phyloP scores from a whole-genome alignment of 1,284 basidiomycete species.

The Apiotrichum domesticum region DNA sequence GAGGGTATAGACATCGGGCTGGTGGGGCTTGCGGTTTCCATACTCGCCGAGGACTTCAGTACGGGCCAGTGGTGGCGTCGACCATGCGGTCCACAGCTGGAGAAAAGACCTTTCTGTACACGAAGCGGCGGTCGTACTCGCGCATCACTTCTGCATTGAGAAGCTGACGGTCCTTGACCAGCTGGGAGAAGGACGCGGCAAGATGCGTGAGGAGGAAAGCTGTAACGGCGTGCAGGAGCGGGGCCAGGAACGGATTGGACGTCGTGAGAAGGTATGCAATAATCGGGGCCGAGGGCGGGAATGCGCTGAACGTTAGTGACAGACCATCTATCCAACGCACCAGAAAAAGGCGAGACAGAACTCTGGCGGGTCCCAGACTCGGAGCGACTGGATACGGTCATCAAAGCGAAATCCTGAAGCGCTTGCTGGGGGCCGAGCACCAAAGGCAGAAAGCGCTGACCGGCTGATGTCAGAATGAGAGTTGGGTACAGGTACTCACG shows the following conservation, averaged over 20 bases:
- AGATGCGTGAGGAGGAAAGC: slow-evolving; percentile 35
- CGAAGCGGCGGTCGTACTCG: slow-evolving; percentile 46
- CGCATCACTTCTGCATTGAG: slow-evolving; percentile 45
- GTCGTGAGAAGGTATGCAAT: slow-evolving; percentile 33
- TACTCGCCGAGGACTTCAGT: neutral
- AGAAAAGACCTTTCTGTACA: slow-evolving; percentile 41
- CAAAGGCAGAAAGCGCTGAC: slow-evolving; percentile 28
- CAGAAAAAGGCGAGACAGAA: slow-evolving; percentile 47
- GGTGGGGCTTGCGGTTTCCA: too few relatives aligned
- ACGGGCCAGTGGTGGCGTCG: neutral
- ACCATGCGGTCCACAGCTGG: slow-evolving; percentile 31
- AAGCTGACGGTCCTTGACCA: slow-evolving; percentile 44
- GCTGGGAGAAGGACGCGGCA: slow-evolving; percentile 30
- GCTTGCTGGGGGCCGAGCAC: slow-evolving; percentile 12
- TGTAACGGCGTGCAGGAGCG: slow-evolving; percentile 28
- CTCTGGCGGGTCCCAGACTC: slow-evolving; percentile 46
- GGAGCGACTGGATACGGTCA: slow-evolving; percentile 39
- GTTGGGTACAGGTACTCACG: slow-evolving; percentile 20
- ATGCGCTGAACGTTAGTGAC: slow-evolving; percentile 23
- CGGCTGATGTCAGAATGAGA: slow-evolving; percentile 10
- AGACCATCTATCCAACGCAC: slow-evolving; percentile 21
- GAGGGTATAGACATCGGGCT: too few relatives aligned
- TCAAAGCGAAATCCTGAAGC: neutral
- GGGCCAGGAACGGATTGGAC: slow-evolving; percentile 34
- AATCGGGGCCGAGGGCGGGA: slow-evolving; percentile 36